Percentiles rank a stretch among this genome's conserved stretches.
Conservation (phyloP, 2,329 filamentous ascomycete genomes). For the Pseudogymnoascus sp. region DNA sequence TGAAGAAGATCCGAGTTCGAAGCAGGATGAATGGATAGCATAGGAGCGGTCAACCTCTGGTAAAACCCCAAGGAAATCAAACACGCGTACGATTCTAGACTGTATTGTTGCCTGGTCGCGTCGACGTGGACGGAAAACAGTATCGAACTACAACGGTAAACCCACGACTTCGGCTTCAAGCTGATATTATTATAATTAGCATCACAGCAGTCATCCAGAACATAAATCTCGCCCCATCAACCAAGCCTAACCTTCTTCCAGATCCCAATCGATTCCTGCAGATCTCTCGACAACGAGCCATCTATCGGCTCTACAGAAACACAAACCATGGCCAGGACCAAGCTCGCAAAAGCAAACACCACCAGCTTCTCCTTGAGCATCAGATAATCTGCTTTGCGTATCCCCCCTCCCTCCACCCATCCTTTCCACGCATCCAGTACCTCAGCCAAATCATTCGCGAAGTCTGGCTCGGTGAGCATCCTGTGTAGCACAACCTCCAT, state of each 20-base stretch:
- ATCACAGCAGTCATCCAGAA: neutral
- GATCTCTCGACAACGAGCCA: conserved; percentile 42
- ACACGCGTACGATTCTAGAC: neutral
- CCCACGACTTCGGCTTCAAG: neutral
- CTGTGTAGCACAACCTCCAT: conserved; percentile 43
- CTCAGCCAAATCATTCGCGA: conserved; percentile 34
- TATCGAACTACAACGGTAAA: neutral
- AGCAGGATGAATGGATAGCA: neutral
- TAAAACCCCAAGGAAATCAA: neutral
- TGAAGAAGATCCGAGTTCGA: neutral
- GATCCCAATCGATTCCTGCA: conserved; percentile 48
- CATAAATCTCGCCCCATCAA: conserved; percentile 19
- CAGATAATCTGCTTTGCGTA: conserved; percentile 40
- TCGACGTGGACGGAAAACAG: neutral
- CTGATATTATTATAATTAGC: neutral
- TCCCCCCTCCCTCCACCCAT: conserved; percentile 49
- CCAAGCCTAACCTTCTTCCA: conserved; percentile 48
- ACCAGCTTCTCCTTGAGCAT: conserved; percentile 33
- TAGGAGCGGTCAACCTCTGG: neutral
- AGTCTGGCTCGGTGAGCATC: conserved; percentile 44
- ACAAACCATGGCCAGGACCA: conserved; percentile 42
- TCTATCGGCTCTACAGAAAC: conserved; percentile 39
- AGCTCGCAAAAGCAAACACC: conserved; percentile 41
- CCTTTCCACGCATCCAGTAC: conserved; percentile 46
- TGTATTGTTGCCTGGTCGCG: neutral